These are phyloP conservation scores for Starmerella stigmatis DNA, from an alignment of 805 yeast genomes.

Conservation along the genomic window DNA sequence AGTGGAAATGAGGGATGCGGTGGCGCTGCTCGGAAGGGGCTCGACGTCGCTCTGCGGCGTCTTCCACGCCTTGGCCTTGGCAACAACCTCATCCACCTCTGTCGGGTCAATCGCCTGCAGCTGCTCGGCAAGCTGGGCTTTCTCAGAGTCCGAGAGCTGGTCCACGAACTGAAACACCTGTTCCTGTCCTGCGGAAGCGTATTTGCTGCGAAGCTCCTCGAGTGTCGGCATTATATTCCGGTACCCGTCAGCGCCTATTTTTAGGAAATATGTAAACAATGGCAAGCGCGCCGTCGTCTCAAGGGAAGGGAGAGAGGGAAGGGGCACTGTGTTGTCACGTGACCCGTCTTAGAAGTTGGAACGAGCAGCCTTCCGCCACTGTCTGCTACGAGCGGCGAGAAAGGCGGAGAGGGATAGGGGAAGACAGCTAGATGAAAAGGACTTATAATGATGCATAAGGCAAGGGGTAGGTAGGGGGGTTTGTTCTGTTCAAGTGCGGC, in stretches of 20 bases:
- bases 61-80: conserved; percentile 16
- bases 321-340: background rate
- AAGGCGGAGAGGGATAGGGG: too few species aligned
- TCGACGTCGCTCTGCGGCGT: conserved; percentile 19
- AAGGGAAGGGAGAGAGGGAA: background rate
- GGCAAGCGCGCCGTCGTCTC: background rate
- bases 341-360: too few species aligned
- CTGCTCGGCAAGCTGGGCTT: conserved; percentile 28
- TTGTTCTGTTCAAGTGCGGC: too few species aligned
- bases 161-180: conserved; percentile 35
- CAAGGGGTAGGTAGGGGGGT: too few species aligned
- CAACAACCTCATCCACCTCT: conserved; percentile 28
- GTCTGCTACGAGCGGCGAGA: too few species aligned
- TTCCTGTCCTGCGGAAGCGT: conserved; percentile 32
- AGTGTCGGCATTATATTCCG: conserved; percentile 10
- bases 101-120: conserved; percentile 32
- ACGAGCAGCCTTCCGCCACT: too few species aligned
- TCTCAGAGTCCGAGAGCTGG: conserved; percentile 25
- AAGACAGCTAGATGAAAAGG: too few species aligned
- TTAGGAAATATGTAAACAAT: conserved; percentile 5
- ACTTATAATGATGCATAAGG: too few species aligned
- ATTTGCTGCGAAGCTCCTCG: conserved; percentile 19
- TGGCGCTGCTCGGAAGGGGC: conserved; percentile 28
- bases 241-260: background rate
- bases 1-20: conserved; percentile 28